Percentiles rank a stretch among this genome's conserved stretches.
Conservation (phyloP, 306 rosid species). For the Trichosanthes cucumerina region DNA sequence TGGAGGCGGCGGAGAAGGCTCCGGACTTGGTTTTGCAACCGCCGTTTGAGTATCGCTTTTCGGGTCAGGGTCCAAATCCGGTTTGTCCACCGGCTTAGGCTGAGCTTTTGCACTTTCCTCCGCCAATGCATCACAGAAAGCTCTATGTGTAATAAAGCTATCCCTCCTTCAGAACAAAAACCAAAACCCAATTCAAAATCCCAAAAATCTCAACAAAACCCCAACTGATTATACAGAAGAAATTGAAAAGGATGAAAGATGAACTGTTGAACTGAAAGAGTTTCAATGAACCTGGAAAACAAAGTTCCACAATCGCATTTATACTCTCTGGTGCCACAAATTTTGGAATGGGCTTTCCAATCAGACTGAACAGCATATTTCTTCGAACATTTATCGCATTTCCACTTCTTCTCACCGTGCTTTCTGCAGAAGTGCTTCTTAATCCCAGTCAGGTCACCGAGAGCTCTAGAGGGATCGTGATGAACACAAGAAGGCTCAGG, state of each 20-base stretch:
- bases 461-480: slow-evolving; percentile 71
- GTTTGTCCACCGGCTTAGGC: slow-evolving; percentile 1
- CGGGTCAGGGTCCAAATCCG: slow-evolving; percentile 14
- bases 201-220: not conserved
- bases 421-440: slow-evolving; percentile 90
- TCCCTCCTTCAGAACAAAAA: slow-evolving; percentile 56
- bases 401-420: slow-evolving; percentile 97
- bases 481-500: slow-evolving; percentile 81
- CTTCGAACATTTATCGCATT: slow-evolving; percentile 87
- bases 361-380: slow-evolving; percentile 95
- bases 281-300: slow-evolving; percentile 48
- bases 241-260: not conserved
- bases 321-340: slow-evolving; percentile 85
- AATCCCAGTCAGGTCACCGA: slow-evolving; percentile 89
- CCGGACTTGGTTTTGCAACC: slow-evolving; percentile 19
- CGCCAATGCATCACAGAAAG: slow-evolving; percentile 86
- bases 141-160: slow-evolving; percentile 84
- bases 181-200: slow-evolving; percentile 16
- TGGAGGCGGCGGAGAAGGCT: slow-evolving; percentile 17
- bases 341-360: slow-evolving; percentile 93
- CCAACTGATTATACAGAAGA: not conserved
- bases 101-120: slow-evolving; percentile 57
- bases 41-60: slow-evolving; percentile 13
- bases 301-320: slow-evolving; percentile 89
- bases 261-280: not conserved